Evolutionary conservation across 75 land plant genomes (phyloP), one percentile per base, ranked within the genome.

Genomic region (Picea glauca): DNA sequence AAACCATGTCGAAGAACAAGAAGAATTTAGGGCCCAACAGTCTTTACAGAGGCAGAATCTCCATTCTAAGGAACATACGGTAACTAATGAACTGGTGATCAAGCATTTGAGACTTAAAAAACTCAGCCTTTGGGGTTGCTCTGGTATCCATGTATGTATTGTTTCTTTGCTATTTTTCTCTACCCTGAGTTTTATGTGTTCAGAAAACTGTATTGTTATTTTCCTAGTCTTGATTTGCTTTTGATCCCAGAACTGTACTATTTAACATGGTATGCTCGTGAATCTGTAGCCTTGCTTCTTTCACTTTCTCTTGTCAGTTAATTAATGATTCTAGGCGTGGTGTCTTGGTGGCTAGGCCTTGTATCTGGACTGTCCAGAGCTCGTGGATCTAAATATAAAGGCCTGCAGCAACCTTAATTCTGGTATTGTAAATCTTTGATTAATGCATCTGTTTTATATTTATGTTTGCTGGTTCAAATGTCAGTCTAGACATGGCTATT

Each of bases 111-210:
- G 84, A 58, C 81, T 92, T 74, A 90, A 84, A 76, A 92, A 86
- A 67, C 85, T 92, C 30, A 92, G 94, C 75, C 80, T 92, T 58
- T 92, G 94, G 94, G 91, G 91, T 76, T 92, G 94, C 74, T 90
- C 94, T 72, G 92, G 90, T 72, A 84, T 92, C 59, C 91, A 88
- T 81, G 94, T 90, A 83, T 81, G 90, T 20, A 66, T 66, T 66
- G 43, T 33, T 66, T 66, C 17, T 66, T 66, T 31, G 18, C 20
- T 33, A 32, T 15, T 66, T 66, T 33, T 38, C 35, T 18, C 14
- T 64, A 31, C 18, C 17, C 50, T 31, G 72, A 67, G 8, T 4
- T 31, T 30, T 12, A 31, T 66, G 70, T 5, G 18, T 4, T 66
- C 70, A 15, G 17, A 18, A 40, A 70, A 40, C 12, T 46, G 54